Base-by-base conservation (phyloP, 768 basidiomycete species). In the Exsudoporus frostii region DNA sequence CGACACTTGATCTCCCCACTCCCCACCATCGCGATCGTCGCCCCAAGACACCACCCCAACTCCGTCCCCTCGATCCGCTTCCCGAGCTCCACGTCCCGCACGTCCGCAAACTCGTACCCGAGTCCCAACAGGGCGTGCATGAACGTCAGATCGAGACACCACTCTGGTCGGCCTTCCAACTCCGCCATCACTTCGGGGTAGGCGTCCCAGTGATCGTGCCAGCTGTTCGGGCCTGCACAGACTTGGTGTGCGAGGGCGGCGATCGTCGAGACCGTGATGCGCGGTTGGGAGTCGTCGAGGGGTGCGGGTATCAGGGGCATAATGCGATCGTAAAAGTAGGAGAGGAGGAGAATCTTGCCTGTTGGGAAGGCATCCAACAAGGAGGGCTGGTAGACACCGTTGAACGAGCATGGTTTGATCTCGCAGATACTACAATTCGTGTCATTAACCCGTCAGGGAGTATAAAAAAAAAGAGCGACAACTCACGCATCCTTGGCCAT, bases 311-410 rank as follows among this genome's bases (percentile, higher is more conserved):
- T 73, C 54, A 99, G 81, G 0, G 94, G 96, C 25, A 78, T 72
- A 53, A 96, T 78, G 34, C 97, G 90, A 76, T 98, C 97, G 74
- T 93, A 97, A 74, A 98, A 99, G 79, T 98, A 99, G 22, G 94
- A 97, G 2, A 99, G 79, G n/a, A 96, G 82, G 25, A 96, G 81
- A 56, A 96, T 79, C 64, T 85, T 86, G 53, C 96, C 96, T 10
- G 77, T 72, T 1, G 88, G 82, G 81, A 98, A 98, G 10, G 91
- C 86, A 56, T 96, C 90, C 53, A 89, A 75, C 24, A 98, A 77
- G 14, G 89, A 88, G 2, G 97, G 97, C 68, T 99, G 97, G 73
- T 98, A 98, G 24, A 97, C 92, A 13, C 97, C 97, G 64, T 92
- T 86, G 75, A 99, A 99, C 5, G 96, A 91, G 68, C 97, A 99